These are phyloP conservation scores for Lachancea quebecensis DNA, from an alignment of 805 yeast genomes.

Conservation along the genomic window DNA sequence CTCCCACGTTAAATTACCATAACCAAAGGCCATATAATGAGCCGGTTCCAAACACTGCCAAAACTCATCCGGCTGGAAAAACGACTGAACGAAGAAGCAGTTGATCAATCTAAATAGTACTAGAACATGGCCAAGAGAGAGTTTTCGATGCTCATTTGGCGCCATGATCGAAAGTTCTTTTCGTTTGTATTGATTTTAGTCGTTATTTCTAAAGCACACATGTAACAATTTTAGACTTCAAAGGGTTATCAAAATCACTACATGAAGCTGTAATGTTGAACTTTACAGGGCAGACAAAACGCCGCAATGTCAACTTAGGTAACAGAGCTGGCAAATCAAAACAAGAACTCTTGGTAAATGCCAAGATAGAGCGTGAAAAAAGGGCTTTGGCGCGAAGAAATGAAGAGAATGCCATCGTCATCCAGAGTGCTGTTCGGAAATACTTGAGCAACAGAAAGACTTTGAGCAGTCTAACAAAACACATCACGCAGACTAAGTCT, in stretches of 20 bases:
- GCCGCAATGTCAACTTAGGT: slow-evolving; percentile 55
- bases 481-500: not conserved
- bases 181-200: not conserved
- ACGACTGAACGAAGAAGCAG: slow-evolving; percentile 59
- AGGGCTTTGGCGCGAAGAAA: slow-evolving; percentile 51
- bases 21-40: slow-evolving; percentile 62
- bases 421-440: slow-evolving; percentile 47
- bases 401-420: slow-evolving; percentile 40
- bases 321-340: slow-evolving; percentile 36
- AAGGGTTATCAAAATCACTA: not conserved
- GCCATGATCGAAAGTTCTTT: not conserved
- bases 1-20: slow-evolving; percentile 91
- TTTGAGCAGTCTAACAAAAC: slow-evolving; percentile 12
- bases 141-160: not conserved
- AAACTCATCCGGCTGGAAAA: slow-evolving; percentile 94
- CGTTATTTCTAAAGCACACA: no score
- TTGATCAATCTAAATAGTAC: slow-evolving; percentile 51
- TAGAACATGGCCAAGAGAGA: not conserved
- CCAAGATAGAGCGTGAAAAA: slow-evolving; percentile 57
- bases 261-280: slow-evolving; percentile 32
- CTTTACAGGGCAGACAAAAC: slow-evolving; percentile 60
- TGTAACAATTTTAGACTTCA: no score
- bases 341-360: slow-evolving; percentile 48
- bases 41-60: slow-evolving; percentile 95
- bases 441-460: slow-evolving; percentile 30